These are phyloP conservation scores for Liquidambar formosana DNA, from an alignment of 164 flowering plant genomes.

Conservation along the genomic window DNA sequence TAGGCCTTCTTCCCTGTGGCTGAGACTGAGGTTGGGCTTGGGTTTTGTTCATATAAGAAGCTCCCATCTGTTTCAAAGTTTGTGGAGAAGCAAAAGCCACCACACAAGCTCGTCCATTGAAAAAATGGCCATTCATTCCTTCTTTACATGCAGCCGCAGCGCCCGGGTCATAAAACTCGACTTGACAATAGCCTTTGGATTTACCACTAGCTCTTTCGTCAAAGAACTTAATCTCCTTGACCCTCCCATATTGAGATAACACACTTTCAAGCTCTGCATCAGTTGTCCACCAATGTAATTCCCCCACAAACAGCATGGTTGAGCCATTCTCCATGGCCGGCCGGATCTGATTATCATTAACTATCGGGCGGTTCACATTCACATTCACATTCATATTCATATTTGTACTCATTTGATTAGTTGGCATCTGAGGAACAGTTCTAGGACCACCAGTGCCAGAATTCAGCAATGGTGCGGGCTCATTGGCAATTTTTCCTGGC, in stretches of 20 bases:
- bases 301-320: slow-evolving; percentile 70
- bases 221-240: slow-evolving; percentile 70
- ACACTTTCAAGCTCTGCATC: slow-evolving; percentile 72
- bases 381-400: slow-evolving; percentile 34
- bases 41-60: slow-evolving; percentile 45
- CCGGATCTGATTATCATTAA: slow-evolving; percentile 36
- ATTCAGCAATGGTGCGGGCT: slow-evolving; percentile 32
- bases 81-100: slow-evolving; percentile 74
- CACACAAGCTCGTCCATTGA: slow-evolving; percentile 75
- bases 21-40: slow-evolving; percentile 54
- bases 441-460: slow-evolving; percentile 34
- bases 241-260: slow-evolving; percentile 57
- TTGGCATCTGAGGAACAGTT: slow-evolving; percentile 31
- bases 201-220: slow-evolving; percentile 83
- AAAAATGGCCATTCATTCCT: slow-evolving; percentile 60
- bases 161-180: slow-evolving; percentile 60
- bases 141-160: slow-evolving; percentile 73
- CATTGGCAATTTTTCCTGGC: slow-evolving; percentile 29
- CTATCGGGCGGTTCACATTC: slow-evolving; percentile 28
- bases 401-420: slow-evolving; percentile 30
- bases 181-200: slow-evolving; percentile 82
- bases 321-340: slow-evolving; percentile 50
- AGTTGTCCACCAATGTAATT: slow-evolving; percentile 83
- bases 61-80: slow-evolving; percentile 66
- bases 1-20: slow-evolving; percentile 50